Evolutionary conservation across 352 stramenopile genomes (phyloP).

Genomic region (Phytophthora pseudosyringae): DNA sequence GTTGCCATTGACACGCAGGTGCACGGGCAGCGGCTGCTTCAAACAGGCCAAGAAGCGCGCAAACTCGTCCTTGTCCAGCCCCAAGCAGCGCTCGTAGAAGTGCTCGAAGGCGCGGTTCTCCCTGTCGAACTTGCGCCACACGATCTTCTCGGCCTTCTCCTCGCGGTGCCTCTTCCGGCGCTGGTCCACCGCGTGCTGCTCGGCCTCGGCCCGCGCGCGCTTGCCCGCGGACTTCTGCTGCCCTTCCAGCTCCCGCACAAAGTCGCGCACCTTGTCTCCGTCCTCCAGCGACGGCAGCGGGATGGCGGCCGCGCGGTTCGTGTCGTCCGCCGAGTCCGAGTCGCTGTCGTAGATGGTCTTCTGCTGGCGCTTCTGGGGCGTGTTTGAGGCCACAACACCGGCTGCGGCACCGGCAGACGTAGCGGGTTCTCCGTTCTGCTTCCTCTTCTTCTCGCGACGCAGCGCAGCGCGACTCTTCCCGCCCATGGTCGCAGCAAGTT

Average conservation of each 20-base stretch:
- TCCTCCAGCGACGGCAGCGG: conserved; percentile 76
- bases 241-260: conserved; percentile 55
- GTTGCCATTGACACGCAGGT: conserved; percentile 90
- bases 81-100: conserved; percentile 84
- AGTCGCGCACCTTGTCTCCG: conserved; percentile 65
- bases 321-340: conserved; percentile 50
- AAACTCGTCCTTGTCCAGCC: conserved; percentile 79
- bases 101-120: conserved; percentile 83
- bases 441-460: conserved; percentile 53
- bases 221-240: conserved; percentile 41
- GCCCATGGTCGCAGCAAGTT: conserved; percentile 34
- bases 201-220: conserved; percentile 54
- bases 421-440: conserved; percentile 21
- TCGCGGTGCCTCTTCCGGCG: conserved; percentile 68
- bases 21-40: conserved; percentile 74
- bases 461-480: conserved; percentile 47
- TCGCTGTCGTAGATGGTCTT: conserved; percentile 47
- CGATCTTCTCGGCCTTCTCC: conserved; percentile 83
- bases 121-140: conserved; percentile 89
- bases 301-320: conserved; percentile 41
- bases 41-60: conserved; percentile 80
- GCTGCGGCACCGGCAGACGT: neutral
- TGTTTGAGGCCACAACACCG: neutral
- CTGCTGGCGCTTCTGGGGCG: conserved; percentile 20
- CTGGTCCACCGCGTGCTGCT: conserved; percentile 61